These are phyloP conservation scores for Oryza australiensis DNA, from an alignment of 176 grass and related monocot genomes.

Conservation along the genomic window DNA sequence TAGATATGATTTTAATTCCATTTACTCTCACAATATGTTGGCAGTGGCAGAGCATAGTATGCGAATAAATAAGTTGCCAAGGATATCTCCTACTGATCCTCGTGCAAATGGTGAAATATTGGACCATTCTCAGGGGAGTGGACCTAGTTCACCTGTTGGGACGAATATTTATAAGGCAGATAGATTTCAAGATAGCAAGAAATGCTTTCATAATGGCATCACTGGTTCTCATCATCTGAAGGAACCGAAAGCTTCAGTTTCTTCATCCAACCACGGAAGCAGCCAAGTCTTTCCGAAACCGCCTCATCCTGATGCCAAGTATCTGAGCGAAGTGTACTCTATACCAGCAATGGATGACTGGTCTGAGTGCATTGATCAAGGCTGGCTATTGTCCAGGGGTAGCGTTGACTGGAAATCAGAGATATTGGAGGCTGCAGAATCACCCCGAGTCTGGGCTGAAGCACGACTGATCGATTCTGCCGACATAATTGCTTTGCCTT, in stretches of 20 bases:
- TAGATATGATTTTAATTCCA: conserved; percentile 12
- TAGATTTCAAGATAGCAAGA: conserved; percentile 14
- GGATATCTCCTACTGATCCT: conserved; percentile 15
- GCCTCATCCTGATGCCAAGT: conserved; percentile 49
- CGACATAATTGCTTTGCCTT: conserved; percentile 52
- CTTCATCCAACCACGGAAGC: conserved; percentile 3
- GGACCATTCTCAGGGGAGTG: background rate
- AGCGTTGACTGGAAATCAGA: conserved; percentile 21
- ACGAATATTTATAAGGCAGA: conserved; percentile 14
- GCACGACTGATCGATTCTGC: conserved; percentile 32
- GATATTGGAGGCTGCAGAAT: conserved; percentile 14
- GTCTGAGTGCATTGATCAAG: conserved; percentile 37
- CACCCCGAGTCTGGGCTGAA: conserved; percentile 44
- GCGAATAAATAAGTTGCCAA: conserved; percentile 35
- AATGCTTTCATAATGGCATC: conserved; percentile 26
- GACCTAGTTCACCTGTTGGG: conserved; percentile 10
- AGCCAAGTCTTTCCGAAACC: conserved; percentile 1
- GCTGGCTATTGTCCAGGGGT: conserved; percentile 43
- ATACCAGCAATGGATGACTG: conserved; percentile 35
- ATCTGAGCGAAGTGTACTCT: conserved; percentile 51
- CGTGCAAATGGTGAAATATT: conserved; percentile 18
- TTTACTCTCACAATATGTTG: conserved; percentile 29
- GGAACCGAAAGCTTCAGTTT: conserved; percentile 9
- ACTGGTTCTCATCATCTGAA: background rate
- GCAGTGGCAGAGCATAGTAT: conserved; percentile 40